phyloP scores from a whole-genome alignment of 2,329 filamentous ascomycete genomes.

The Beauveria pseudobassiana region DNA sequence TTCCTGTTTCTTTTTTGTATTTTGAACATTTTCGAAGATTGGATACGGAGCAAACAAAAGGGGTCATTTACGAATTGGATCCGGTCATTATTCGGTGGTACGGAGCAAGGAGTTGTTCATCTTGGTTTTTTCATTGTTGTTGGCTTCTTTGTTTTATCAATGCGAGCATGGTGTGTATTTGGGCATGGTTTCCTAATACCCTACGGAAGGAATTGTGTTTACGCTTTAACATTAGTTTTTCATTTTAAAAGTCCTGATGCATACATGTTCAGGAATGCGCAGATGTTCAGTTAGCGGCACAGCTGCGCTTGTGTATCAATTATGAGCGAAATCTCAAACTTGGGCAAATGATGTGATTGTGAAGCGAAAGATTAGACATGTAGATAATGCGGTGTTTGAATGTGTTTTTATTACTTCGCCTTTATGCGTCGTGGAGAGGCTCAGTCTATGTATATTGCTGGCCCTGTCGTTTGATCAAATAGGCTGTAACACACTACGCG shows the following conservation, averaged over 20 bases:
- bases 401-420: no score
- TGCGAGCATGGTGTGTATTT: conserved; percentile 10
- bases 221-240: neutral
- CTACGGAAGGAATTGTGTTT: conserved; percentile 10
- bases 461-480: no score
- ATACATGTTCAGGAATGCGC: neutral
- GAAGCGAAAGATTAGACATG: neutral
- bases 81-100: neutral
- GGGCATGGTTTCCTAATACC: conserved; percentile 10
- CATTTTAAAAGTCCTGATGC: neutral
- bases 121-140: neutral
- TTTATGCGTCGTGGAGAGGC: no score
- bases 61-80: neutral
- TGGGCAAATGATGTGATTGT: neutral
- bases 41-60: conserved; percentile 11
- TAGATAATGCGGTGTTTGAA: no score
- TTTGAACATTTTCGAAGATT: conserved; percentile 3
- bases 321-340: neutral
- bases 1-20: neutral
- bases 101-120: conserved; percentile 8
- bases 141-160: neutral
- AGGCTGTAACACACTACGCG: no score
- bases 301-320: neutral
- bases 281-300: neutral
- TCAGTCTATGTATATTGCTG: no score